A percentile compares a stretch with the other conserved stretches of the same genome.
These are phyloP conservation scores for Fomitopsis schrenkii DNA, from an alignment of 1,284 basidiomycete genomes.

Conservation along the genomic window DNA sequence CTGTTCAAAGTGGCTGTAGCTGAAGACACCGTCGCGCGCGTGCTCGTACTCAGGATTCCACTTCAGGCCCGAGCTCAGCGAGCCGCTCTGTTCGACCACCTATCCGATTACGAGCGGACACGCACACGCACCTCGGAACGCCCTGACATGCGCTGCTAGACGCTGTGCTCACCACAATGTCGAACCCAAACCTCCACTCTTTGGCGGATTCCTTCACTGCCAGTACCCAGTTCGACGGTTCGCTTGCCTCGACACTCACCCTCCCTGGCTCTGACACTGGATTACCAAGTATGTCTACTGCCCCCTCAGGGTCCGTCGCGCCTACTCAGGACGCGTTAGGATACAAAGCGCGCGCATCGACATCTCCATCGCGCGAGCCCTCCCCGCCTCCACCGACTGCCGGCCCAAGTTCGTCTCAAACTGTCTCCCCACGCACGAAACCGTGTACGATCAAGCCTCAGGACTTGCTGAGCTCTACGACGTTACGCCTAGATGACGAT, in stretches of 20 bases:
- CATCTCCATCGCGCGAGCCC: neutral
- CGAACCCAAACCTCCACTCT: neutral
- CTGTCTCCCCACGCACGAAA: neutral
- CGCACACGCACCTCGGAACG: neutral
- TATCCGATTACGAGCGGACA: neutral
- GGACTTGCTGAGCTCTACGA: neutral
- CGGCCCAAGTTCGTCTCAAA: neutral
- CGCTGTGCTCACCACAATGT: slow-evolving; percentile 1
- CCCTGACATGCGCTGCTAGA: neutral
- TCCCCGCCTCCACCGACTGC: neutral
- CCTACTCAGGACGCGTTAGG: neutral
- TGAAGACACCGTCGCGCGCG: neutral
- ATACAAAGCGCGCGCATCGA: neutral
- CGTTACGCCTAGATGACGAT: neutral
- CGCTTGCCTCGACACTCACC: slow-evolving; percentile 1
- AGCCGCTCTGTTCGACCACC: neutral
- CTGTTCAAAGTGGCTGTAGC: too few relatives aligned
- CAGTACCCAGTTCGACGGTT: neutral
- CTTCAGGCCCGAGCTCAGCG: neutral
- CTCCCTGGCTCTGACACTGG: neutral
- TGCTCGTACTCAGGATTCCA: neutral
- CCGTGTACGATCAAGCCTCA: neutral
- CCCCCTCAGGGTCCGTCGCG: neutral
- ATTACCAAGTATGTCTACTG: neutral
- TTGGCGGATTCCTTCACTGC: neutral